Percentiles rank a stretch among this genome's conserved stretches.
Conservation (phyloP, 164 flowering plant species). For the Akebia trifoliata region DNA sequence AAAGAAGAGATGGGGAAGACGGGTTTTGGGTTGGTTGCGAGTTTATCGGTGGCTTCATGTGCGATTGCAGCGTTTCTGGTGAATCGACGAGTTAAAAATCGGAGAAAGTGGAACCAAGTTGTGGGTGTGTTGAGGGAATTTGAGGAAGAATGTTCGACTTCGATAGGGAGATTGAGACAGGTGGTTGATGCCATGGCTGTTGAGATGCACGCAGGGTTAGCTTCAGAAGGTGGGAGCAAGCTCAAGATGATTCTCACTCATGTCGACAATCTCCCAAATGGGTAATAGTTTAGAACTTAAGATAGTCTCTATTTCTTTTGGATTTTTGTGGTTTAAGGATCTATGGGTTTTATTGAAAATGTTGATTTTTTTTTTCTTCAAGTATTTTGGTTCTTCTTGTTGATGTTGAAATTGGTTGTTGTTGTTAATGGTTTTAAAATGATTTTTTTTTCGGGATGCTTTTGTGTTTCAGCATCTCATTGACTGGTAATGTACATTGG, state of each 20-base stretch:
- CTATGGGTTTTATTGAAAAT: neutral
- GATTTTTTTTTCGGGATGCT: neutral
- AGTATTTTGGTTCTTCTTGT: neutral
- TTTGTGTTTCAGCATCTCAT: neutral
- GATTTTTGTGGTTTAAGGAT: neutral
- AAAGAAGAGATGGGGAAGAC: slow-evolving; percentile 52
- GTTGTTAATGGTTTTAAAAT: too few species aligned
- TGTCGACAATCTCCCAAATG: slow-evolving; percentile 63
- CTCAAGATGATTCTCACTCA: slow-evolving; percentile 79
- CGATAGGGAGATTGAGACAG: slow-evolving; percentile 50
- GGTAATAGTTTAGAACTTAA: slow-evolving; percentile 34
- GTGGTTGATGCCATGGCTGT: slow-evolving; percentile 86
- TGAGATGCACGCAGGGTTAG: slow-evolving; percentile 95
- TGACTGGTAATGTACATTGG: neutral
- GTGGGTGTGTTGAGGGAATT: slow-evolving; percentile 57
- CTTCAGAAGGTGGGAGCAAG: slow-evolving; percentile 89
- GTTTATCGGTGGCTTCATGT: slow-evolving; percentile 58
- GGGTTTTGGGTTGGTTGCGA: slow-evolving; percentile 54
- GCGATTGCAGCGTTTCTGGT: slow-evolving; percentile 69
- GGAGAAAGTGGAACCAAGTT: slow-evolving; percentile 63
- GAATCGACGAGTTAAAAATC: slow-evolving; percentile 44
- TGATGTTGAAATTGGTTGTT: neutral
- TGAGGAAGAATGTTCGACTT: slow-evolving; percentile 56
- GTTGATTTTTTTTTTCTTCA: neutral
- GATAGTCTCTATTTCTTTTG: neutral